A percentile compares a stretch with the other conserved stretches of the same genome.
Conservation (phyloP, 2,329 filamentous ascomycete species). For the Hypoxylon sp. region DNA sequence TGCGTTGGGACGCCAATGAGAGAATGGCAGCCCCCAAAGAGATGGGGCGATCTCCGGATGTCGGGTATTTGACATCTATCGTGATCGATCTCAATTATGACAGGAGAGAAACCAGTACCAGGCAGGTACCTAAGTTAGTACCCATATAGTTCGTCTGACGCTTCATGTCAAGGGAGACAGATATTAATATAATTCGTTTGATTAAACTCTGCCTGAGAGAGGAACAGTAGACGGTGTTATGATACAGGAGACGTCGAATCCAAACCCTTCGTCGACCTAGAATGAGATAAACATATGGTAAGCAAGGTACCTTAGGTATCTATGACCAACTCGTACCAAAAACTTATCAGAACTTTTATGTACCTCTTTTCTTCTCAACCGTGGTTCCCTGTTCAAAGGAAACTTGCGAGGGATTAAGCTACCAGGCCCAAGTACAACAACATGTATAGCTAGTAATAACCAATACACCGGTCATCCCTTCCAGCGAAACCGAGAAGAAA, state of each 20-base stretch:
- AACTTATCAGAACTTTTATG: neutral
- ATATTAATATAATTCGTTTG: neutral
- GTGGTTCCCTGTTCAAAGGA: neutral
- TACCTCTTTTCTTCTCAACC: neutral
- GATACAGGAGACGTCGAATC: conserved; percentile 5
- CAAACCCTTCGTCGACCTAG: conserved; percentile 10
- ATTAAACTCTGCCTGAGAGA: neutral
- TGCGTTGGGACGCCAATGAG: neutral
- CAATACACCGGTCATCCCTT: neutral
- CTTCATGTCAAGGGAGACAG: neutral
- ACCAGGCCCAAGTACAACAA: neutral
- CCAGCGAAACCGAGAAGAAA: neutral
- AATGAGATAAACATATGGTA: neutral
- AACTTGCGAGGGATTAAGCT: neutral
- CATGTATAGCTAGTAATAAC: neutral
- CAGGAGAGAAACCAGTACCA: neutral
- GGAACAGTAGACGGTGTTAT: conserved; percentile 2
- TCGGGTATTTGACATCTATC: neutral
- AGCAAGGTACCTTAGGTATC: neutral
- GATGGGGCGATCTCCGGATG: neutral
- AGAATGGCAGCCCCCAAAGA: neutral
- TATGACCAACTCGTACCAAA: conserved; percentile 12
- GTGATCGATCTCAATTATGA: neutral
- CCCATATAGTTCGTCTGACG: neutral
- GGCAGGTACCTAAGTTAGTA: neutral